Evolutionary conservation across 2,329 filamentous ascomycete species (phyloP), one percentile per base, ranked within the genome.

Genomic region (Phaeosphaeriaceae sp.): DNA sequence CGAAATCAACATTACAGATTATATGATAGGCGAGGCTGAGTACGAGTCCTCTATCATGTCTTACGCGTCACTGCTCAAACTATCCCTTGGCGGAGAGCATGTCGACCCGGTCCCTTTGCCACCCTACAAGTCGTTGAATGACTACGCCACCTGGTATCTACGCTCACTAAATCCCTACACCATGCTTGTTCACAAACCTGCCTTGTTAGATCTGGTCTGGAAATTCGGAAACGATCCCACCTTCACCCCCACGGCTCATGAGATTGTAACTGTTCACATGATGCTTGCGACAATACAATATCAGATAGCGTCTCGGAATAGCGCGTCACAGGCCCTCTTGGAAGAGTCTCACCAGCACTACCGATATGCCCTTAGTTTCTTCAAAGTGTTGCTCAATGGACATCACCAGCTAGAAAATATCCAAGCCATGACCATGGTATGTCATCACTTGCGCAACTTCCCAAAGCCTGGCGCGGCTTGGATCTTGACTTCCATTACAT

Each of bases 401-500:
- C 82, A 82, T 42, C 83, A 83, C 47, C 84, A 83, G 0, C 73
- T 92, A 12, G 77, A 84, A 37, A 84, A 89, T 42, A 79, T 92
- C 6, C 89, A 94, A 70, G 90, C 88, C 3, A 71, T 94, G 62
- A 79, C 86, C 9, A 76, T 94, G 74, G 84, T 95, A 15, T 86
- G 85, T 50, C 74, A 83, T 3, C 88, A 93, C 67, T 82, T 90
- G 3, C 85, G 90, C 50, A 86, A 85, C 42, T 92, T 94, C 50
- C 88, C 89, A 23, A 91, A 92, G 61, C 89, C 90, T 1, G 89
- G 88, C 11, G 85, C 87, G 34, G 88, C 87, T 45, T 87, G 86
- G 74, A 81, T 88, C 58, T 79, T 92, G 51, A 82, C 82, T 26
- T 84, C 83, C 43, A 79, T 84, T 38, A 83, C 88, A 1, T 77